Evolutionary conservation across 1,284 basidiomycete genomes (phyloP).

Genomic region (Cerrena zonata): DNA sequence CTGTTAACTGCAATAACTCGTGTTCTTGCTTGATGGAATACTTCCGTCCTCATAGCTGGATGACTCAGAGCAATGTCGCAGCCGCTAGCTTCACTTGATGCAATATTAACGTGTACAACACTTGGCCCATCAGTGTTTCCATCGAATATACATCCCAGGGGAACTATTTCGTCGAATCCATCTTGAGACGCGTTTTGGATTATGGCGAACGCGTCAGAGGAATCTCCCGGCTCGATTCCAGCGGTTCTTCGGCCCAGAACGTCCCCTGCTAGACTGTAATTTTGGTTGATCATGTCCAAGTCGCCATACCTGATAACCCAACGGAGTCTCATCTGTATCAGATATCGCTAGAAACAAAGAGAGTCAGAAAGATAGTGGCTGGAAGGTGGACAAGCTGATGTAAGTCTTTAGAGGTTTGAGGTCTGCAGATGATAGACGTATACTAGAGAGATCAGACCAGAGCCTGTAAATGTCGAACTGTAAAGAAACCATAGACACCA

Average conservation of each 20-base stretch:
- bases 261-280: background rate
- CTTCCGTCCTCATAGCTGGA: background rate
- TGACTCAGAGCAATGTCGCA: background rate
- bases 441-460: too few species aligned
- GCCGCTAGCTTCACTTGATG: background rate
- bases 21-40: background rate
- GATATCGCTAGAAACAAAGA: background rate
- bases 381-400: slow-evolving; percentile 7
- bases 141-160: background rate
- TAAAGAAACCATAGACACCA: too few species aligned
- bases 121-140: slow-evolving; percentile 7
- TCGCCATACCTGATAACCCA: background rate
- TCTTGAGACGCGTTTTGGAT: slow-evolving; percentile 10
- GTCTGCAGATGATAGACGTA: too few species aligned
- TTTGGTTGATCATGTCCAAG: background rate
- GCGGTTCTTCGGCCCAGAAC: slow-evolving; percentile 7
- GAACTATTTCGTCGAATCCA: slow-evolving; percentile 1
- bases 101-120: slow-evolving; percentile 7
- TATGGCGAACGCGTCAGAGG: background rate
- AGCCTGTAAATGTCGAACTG: too few species aligned
- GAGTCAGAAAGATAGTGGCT: background rate
- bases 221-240: slow-evolving; percentile 1
- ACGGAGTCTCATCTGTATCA: background rate
- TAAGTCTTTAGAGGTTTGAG: slow-evolving; percentile 1
- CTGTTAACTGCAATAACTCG: slow-evolving; percentile 2